A percentile compares a stretch with the other conserved stretches of the same genome.
Conservation (phyloP, 2,329 filamentous ascomycete genomes). For the Pseudopithomyces maydicus region DNA sequence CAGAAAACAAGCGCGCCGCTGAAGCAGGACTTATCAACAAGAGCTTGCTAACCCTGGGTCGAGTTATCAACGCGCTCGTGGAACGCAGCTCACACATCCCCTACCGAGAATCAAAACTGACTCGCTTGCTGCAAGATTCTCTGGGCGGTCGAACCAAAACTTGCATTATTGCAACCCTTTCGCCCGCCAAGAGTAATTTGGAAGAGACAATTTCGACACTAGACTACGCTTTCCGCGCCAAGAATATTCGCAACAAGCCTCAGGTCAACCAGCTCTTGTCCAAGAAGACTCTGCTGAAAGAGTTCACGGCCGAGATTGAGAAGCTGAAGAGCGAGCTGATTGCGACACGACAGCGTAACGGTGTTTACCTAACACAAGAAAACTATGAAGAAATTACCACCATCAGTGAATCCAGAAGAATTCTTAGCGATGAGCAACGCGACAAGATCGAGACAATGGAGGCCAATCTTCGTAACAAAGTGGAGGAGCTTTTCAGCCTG, state of each 20-base stretch:
- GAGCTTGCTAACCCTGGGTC: conserved; percentile 88
- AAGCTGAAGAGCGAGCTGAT: conserved; percentile 93
- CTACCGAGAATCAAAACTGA: conserved; percentile 93
- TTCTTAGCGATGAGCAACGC: conserved; percentile 88
- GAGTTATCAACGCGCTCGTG: conserved; percentile 96
- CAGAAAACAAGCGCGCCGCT: conserved; percentile 95
- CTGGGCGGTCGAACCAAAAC: conserved; percentile 95
- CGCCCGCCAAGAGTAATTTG: conserved; percentile 90
- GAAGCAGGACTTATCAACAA: conserved; percentile 99
- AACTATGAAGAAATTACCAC: conserved; percentile 89
- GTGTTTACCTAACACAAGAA: conserved; percentile 90
- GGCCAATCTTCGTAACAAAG: conserved; percentile 86
- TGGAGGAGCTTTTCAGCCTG: conserved; percentile 86
- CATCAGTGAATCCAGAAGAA: conserved; percentile 88
- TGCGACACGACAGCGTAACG: conserved; percentile 88
- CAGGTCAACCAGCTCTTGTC: conserved; percentile 91
- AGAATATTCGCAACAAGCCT: conserved; percentile 98
- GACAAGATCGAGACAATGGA: conserved; percentile 94
- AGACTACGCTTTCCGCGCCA: conserved; percentile 96
- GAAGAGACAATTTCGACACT: conserved; percentile 98
- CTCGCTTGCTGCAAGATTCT: conserved; percentile 92
- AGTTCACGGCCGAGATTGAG: conserved; percentile 92
- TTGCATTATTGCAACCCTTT: conserved; percentile 97
- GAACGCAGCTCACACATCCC: conserved; percentile 91
- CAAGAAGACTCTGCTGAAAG: conserved; percentile 88